These are phyloP conservation scores for Begonia peltatifolia DNA, from an alignment of 306 rosid genomes.

Conservation along the genomic window DNA sequence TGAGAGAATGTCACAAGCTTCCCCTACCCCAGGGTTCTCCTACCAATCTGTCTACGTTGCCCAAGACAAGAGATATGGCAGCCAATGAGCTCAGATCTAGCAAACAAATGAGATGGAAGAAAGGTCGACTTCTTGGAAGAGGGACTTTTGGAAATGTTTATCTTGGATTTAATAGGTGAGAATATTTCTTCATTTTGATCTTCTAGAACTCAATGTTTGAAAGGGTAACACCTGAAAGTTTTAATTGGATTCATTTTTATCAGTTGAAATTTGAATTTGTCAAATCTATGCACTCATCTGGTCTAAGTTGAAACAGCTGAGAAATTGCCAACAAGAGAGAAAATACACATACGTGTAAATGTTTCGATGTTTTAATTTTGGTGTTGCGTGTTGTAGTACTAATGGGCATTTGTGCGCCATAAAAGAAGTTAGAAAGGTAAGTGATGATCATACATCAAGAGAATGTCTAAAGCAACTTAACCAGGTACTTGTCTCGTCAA, in stretches of 20 bases:
- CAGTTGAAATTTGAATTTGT: background rate
- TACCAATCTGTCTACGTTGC: slow-evolving; percentile 59
- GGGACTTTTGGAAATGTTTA: slow-evolving; percentile 96
- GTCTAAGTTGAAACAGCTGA: too few relatives aligned
- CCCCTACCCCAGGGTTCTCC: slow-evolving; percentile 97
- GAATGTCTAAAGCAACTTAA: slow-evolving; percentile 93
- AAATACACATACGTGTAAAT: too few relatives aligned
- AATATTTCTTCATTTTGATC: too few relatives aligned
- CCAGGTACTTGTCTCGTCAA: slow-evolving; percentile 30
- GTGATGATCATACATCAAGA: slow-evolving; percentile 67
- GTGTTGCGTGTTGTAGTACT: slow-evolving; percentile 32
- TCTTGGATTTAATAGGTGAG: slow-evolving; percentile 76
- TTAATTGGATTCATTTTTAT: background rate
- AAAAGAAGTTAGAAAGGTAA: slow-evolving; percentile 74
- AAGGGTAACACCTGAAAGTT: too few relatives aligned
- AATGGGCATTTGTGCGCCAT: slow-evolving; percentile 99
- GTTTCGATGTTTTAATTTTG: slow-evolving; percentile 22
- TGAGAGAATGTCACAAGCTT: slow-evolving; percentile 59
- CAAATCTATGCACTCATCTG: background rate
- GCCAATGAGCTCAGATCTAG: slow-evolving; percentile 22
- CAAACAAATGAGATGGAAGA: slow-evolving; percentile 59
- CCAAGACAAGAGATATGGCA: slow-evolving; percentile 21
- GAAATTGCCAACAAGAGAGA: too few relatives aligned
- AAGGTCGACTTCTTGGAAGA: slow-evolving; percentile 89
- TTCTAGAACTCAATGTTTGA: too few relatives aligned